Evolutionary conservation across 2,329 filamentous ascomycete genomes (phyloP).

Genomic region (Lojkania enalia): DNA sequence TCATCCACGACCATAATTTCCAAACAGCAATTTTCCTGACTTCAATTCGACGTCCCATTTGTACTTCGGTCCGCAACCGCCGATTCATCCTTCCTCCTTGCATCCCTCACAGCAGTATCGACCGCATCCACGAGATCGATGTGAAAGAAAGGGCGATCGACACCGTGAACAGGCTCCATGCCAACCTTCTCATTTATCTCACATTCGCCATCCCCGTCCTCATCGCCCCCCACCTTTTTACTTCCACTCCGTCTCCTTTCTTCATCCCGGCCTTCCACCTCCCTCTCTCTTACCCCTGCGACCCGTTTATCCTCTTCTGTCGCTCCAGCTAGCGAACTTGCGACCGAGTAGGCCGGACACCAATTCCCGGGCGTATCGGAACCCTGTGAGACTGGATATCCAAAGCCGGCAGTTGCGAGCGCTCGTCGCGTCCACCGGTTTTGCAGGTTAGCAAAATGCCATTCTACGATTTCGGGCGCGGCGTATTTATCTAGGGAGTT

Average conservation of each 20-base stretch:
- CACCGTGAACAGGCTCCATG: conserved; percentile 21
- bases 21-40: too few relatives aligned
- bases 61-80: too few relatives aligned
- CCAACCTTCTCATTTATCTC: conserved; percentile 1
- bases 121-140: conserved; percentile 35
- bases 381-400: conserved; percentile 40
- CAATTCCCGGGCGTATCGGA: conserved; percentile 17
- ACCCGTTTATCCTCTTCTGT: conserved; percentile 21
- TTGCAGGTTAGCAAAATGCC: conserved; percentile 55
- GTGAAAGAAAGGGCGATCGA: conserved; percentile 35
- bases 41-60: too few relatives aligned
- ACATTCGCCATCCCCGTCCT: background rate
- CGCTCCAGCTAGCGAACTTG: conserved; percentile 17
- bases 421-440: conserved; percentile 63
- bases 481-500: conserved; percentile 59
- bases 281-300: conserved; percentile 5
- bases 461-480: conserved; percentile 41
- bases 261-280: conserved; percentile 10
- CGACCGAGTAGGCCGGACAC: conserved; percentile 30
- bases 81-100: conserved; percentile 22
- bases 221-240: background rate
- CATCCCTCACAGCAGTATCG: conserved; percentile 29
- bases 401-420: conserved; percentile 59
- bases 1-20: too few relatives aligned
- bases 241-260: conserved; percentile 7